Evolutionary conservation across 768 basidiomycete species (phyloP), one percentile per base, ranked within the genome.

Genomic region (Lentinula lateritia): DNA sequence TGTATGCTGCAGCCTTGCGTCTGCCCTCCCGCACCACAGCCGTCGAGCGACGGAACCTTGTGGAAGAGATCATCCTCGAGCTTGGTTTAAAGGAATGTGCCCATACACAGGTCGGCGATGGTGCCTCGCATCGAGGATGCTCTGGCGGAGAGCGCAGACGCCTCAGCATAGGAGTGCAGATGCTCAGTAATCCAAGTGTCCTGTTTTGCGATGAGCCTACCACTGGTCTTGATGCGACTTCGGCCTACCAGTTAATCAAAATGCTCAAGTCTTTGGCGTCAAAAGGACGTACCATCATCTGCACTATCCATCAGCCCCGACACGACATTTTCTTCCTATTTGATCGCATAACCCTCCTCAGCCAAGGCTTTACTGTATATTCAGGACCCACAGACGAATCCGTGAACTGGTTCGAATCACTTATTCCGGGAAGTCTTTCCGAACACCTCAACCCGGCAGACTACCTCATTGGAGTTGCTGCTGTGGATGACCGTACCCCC

Each of bases 121-220:
- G 74, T 5, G 72, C 73, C 0, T 52, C 55, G n/a, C 66, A 74
- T 5, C 75, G 79, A 7, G 81, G 83, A 5, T 74, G 83, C 20
- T 77, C 75, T 5, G 83, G 83, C 8, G 83, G 83, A 7, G 81
- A 84, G 71, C 69, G 66, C 61, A 86, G 86, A 69, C 79, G 86
- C 6, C 85, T 87, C 2, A 79, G 80, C 3, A 83, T 87, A 60
- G 75, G 77, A 7, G 83, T 87, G 18, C 87, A 88, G 70, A 75
- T 89, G 8, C 79, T 88, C 13, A 83, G 83, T 5, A 75, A 76
- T 52, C 87, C 87, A 1, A 82, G 85, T 61, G 72, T 89, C 18
- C 68, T 89, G 35, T 78, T 88, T 4, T 76, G 85, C 8, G 87
- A 89, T 60, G 87, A 89, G 62, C 87, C 87, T 15, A 78, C 80